phyloP scores from a whole-genome alignment of 2,329 filamentous ascomycete genomes.

The Thyridium curvatum region DNA sequence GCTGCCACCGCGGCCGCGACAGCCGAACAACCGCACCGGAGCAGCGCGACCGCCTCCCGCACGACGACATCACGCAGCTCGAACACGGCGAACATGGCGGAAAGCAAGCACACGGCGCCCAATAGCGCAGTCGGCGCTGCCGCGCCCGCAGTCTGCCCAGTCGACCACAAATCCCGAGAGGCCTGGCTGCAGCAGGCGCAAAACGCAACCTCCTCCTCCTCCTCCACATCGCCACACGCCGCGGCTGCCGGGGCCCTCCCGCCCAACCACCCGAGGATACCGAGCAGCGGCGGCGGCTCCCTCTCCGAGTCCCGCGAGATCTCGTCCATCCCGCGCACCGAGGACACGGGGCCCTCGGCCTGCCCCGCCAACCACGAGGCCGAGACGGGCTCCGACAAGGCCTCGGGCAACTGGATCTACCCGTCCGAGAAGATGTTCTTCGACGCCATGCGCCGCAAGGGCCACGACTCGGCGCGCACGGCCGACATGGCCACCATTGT shows the following conservation, averaged over 20 bases:
- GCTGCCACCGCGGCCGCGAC: background rate
- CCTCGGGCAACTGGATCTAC: conserved; percentile 90
- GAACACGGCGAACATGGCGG: background rate
- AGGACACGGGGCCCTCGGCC: conserved; percentile 21
- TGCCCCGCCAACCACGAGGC: conserved; percentile 62
- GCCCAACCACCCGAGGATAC: no score
- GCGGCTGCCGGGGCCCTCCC: no score
- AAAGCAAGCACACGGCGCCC: background rate
- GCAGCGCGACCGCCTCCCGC: background rate
- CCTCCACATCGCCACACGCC: conserved; percentile 35
- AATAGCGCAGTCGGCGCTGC: conserved; percentile 4
- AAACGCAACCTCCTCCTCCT: conserved; percentile 40
- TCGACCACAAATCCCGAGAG: conserved; percentile 84
- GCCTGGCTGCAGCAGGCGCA: conserved; percentile 73
- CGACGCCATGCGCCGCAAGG: conserved; percentile 90
- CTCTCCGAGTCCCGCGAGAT: conserved; percentile 56
- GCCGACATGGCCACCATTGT: conserved; percentile 87
- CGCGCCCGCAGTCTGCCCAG: conserved; percentile 55
- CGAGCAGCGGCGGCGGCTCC: background rate
- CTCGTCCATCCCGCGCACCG: conserved; percentile 70
- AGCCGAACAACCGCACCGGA: no score
- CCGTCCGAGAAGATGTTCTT: conserved; percentile 98
- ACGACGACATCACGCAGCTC: background rate
- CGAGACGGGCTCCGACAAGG: conserved; percentile 65
- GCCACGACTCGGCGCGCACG: conserved; percentile 61